Base-by-base conservation (phyloP, 129 eudicot species). In the Solidago caesia region DNA sequence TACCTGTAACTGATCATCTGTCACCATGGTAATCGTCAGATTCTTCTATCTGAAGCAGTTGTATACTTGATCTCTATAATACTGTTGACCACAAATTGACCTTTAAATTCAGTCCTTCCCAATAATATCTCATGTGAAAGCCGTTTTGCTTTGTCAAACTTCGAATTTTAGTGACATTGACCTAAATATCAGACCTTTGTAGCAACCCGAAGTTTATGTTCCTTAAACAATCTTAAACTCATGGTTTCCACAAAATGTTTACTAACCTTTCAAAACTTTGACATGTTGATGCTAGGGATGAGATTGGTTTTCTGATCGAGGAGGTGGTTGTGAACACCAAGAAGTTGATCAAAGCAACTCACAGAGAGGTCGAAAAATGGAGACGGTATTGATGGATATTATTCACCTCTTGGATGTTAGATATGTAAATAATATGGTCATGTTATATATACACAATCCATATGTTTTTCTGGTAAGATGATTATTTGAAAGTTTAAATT, bases 331-430 rank as follows among this genome's bases (percentile, higher is more conserved):
- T 79, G 73, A 92, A 84, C 81, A 89, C 96, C 12, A 92, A 92
- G 79, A 87, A 82, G 77, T 85, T 92, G 68, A 82, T 89, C 44
- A 80, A 80, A 74, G 95, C 92, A 74, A 86, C 98, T 58, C 86
- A 89, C 27, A 81, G 72, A 68, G 96, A 89, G 87, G 86, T 92
- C 12, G 95, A 89, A 70, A 92, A 92, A 76, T 92, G 98, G 98
- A 89, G 95, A 82, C 73, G 92, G 71, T 77, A 72, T 42, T 67
- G 5, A 14, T 15, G 66, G 60, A 39, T 64, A 7, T 45, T 70
- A 63, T 44, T 45, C 12, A 46, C 33, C 11, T 72, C 53, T 2
- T 52, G 21, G 13, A 12, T 59, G 71, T 64, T 68, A 73, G 55
- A 60, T 74, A 55, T 72, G 79, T 82, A 75, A 45, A 77, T 67